Conservation (phyloP, 148 eudicot species). For the Gaultheria prostrata region DNA sequence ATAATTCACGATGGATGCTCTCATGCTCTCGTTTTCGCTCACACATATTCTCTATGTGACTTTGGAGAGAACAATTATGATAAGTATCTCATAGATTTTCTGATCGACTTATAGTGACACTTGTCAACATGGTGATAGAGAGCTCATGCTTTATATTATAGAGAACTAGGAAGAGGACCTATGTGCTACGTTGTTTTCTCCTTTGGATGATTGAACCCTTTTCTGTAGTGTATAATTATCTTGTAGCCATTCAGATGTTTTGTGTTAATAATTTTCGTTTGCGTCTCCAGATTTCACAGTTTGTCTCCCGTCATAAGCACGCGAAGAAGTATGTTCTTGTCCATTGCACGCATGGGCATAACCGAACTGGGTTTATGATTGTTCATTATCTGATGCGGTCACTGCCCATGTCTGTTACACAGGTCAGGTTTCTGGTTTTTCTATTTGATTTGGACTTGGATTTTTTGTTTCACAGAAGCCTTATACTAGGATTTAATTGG, state of each 20-base stretch:
- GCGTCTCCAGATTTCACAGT: conserved; percentile 61
- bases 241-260: background rate
- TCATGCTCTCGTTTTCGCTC: too few relatives aligned
- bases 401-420: conserved; percentile 64
- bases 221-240: too few relatives aligned
- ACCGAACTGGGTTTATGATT: conserved; percentile 97
- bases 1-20: too few relatives aligned
- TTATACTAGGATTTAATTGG: conserved; percentile 5
- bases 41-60: too few relatives aligned
- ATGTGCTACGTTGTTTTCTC: background rate
- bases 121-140: background rate
- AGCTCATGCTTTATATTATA: background rate
- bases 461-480: conserved; percentile 13
- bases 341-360: conserved; percentile 99
- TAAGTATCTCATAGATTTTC: background rate
- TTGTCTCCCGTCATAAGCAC: conserved; percentile 61
- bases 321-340: conserved; percentile 72
- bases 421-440: conserved; percentile 40
- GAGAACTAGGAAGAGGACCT: background rate
- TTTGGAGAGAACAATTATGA: background rate
- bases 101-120: background rate
- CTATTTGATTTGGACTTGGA: background rate
- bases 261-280: background rate
- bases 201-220: too few relatives aligned
- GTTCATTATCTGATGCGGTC: conserved; percentile 91